Conservation (phyloP, 805 yeast species). For the Saturnispora saitoi region DNA sequence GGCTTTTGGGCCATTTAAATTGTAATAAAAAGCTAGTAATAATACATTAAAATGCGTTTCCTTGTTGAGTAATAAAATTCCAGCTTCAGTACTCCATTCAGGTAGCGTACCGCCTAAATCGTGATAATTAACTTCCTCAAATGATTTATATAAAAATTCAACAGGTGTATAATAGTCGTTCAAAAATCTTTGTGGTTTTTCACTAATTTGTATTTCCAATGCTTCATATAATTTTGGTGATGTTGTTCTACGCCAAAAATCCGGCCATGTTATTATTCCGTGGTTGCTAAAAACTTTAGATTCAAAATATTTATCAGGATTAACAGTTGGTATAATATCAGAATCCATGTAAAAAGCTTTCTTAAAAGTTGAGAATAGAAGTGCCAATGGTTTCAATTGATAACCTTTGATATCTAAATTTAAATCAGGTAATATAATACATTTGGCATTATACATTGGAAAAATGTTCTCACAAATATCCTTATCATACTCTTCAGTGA, state of each 20-base stretch:
- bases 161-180: constrained; percentile 23
- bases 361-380: constrained; percentile 38
- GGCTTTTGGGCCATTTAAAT: constrained; percentile 49
- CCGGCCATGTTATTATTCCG: constrained; percentile 68
- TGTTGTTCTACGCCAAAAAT: constrained; percentile 64
- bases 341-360: constrained; percentile 39
- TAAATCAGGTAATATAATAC: constrained; percentile 32
- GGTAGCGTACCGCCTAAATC: constrained; percentile 59
- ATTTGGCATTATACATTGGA: constrained; percentile 34
- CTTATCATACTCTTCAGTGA: constrained; percentile 11
- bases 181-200: constrained; percentile 17
- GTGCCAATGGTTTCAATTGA: constrained; percentile 35
- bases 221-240: constrained; percentile 47
- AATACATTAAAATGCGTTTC: constrained; percentile 47
- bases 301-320: constrained; percentile 30
- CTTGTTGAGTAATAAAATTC: constrained; percentile 53
- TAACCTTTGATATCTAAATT: constrained; percentile 27
- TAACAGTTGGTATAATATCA: constrained; percentile 36
- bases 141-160: constrained; percentile 21
- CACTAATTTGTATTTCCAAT: constrained; percentile 26
- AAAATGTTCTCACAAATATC: constrained; percentile 29
- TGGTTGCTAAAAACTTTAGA: constrained; percentile 36
- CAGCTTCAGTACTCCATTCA: constrained; percentile 59
- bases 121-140: constrained; percentile 36
- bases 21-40: constrained; percentile 55